A percentile compares a stretch with the other conserved stretches of the same genome.
phyloP scores from a whole-genome alignment of 306 rosid species.

The Cucumis melo region DNA sequence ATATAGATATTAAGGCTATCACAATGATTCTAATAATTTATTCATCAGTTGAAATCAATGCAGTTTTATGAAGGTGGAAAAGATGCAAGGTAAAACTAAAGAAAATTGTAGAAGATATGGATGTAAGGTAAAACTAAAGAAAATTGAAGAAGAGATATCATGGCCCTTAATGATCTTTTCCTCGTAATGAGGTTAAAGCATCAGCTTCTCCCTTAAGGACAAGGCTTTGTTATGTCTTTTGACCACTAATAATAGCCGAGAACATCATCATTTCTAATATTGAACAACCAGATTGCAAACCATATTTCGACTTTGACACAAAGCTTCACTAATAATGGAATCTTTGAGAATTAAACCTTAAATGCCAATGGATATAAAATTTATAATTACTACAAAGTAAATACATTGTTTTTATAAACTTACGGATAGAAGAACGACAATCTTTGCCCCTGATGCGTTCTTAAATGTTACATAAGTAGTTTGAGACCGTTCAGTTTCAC shows the following conservation, averaged over 20 bases:
- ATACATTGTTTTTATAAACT: constrained; percentile 11
- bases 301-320: neutral
- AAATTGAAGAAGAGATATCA: neutral
- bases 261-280: neutral
- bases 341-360: no score
- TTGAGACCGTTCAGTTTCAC: constrained; percentile 84
- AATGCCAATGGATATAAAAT: neutral
- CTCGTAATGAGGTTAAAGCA: neutral
- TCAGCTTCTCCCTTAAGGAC: neutral
- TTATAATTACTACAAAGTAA: neutral
- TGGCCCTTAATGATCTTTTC: neutral
- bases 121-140: no score
- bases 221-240: neutral
- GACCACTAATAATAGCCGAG: neutral
- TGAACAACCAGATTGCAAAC: neutral
- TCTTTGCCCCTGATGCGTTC: constrained; percentile 83
- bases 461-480: constrained; percentile 80
- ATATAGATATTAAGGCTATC: neutral
- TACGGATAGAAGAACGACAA: constrained; percentile 85
- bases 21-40: no score
- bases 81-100: no score
- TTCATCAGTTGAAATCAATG: no score
- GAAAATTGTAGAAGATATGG: no score
- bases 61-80: no score
- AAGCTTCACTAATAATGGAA: neutral